phyloP scores from a whole-genome alignment of 306 rosid species.

The Abrus precatorius region DNA sequence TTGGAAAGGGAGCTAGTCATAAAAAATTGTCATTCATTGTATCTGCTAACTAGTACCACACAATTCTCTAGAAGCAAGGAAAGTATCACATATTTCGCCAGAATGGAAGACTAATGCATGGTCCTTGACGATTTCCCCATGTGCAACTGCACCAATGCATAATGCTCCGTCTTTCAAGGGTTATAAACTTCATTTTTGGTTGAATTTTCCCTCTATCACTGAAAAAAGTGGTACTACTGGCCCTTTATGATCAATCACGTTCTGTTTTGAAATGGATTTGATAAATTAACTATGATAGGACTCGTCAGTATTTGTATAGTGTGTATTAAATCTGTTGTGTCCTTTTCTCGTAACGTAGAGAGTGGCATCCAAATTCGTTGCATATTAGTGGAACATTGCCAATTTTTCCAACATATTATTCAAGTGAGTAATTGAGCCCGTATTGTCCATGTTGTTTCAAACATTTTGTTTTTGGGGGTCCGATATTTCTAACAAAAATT shows the following conservation, averaged over 20 bases:
- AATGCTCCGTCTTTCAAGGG: not conserved
- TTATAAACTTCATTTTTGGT: not conserved
- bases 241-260: not conserved
- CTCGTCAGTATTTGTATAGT: not conserved
- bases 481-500: too few relatives aligned
- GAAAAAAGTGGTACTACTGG: not conserved
- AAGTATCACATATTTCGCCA: not conserved
- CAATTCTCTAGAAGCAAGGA: not conserved
- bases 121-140: not conserved
- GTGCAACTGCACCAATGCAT: constrained; percentile 9
- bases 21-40: not conserved
- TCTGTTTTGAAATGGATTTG: not conserved
- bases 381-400: too few relatives aligned
- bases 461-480: too few relatives aligned
- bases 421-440: too few relatives aligned
- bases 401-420: too few relatives aligned
- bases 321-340: not conserved
- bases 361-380: not conserved
- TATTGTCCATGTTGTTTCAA: too few relatives aligned
- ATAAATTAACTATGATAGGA: not conserved
- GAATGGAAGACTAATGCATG: constrained; percentile 4
- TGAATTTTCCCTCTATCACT: not conserved
- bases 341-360: not conserved
- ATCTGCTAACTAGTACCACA: not conserved
- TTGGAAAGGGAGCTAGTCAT: not conserved